These are phyloP conservation scores for Phytophthora brassicae DNA, from an alignment of 352 stramenopile genomes.

Conservation along the genomic window DNA sequence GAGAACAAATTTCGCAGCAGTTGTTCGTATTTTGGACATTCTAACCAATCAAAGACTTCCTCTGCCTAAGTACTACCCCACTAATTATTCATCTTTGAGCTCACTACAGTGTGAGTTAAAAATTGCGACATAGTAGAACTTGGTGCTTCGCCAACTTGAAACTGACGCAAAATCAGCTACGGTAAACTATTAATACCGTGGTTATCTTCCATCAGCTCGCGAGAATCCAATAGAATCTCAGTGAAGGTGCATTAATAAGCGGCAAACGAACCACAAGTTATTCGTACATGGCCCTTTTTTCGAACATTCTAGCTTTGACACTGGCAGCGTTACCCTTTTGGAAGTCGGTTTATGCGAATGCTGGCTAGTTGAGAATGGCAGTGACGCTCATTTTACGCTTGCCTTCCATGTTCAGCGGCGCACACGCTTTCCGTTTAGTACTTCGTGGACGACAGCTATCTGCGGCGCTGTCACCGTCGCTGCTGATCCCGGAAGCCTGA, in stretches of 20 bases:
- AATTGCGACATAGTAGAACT: no score
- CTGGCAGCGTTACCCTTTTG: slow-evolving; percentile 1
- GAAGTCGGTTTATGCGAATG: background rate
- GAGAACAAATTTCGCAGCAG: no score
- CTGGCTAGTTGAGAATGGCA: slow-evolving; percentile 81
- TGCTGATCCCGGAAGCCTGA: slow-evolving; percentile 38
- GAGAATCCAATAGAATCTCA: no score
- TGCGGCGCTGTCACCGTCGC: slow-evolving; percentile 42
- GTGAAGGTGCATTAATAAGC: slow-evolving; percentile 19
- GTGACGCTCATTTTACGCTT: slow-evolving; percentile 90
- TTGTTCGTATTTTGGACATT: no score
- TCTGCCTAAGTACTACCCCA: no score
- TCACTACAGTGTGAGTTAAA: no score
- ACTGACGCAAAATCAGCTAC: no score
- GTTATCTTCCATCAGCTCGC: no score
- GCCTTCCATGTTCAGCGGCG: slow-evolving; percentile 52
- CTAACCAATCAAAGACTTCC: no score
- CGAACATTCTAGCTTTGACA: slow-evolving; percentile 4
- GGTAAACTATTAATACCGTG: no score
- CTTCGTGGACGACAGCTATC: slow-evolving; percentile 33
- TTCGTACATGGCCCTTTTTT: slow-evolving; percentile 3
- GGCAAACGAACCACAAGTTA: slow-evolving; percentile 17
- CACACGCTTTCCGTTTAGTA: slow-evolving; percentile 72
- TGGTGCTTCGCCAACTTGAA: no score
- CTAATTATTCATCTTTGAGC: no score